Conservation (phyloP, 208 protist genomes). For the Leptomonas pyrrhocoris region DNA sequence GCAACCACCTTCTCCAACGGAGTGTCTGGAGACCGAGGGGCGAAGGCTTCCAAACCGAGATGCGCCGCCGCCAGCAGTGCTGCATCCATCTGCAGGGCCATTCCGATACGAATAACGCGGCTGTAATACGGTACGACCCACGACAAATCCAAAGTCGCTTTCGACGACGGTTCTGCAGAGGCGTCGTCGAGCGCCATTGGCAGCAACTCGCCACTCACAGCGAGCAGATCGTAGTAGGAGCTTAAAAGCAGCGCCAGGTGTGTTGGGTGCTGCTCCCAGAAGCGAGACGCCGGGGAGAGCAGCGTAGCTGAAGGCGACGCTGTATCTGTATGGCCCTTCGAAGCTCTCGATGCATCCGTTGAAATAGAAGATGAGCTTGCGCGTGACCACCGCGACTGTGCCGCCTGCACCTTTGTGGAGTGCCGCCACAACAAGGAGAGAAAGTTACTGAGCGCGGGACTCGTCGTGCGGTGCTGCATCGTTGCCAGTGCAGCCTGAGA, state of each 20-base stretch:
- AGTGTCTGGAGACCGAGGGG: conserved; percentile 17
- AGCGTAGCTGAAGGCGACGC: neutral
- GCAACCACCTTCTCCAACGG: conserved; percentile 17
- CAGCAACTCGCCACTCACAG: conserved; percentile 1
- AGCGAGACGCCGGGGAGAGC: neutral
- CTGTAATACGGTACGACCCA: conserved; percentile 26
- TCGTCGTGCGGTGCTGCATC: neutral
- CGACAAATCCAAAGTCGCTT: neutral
- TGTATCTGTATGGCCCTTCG: neutral
- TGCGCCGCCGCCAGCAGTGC: conserved; percentile 14
- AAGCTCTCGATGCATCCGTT: neutral
- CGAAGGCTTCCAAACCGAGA: conserved; percentile 17
- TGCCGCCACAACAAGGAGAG: neutral
- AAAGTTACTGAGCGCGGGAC: neutral
- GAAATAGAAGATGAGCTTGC: neutral
- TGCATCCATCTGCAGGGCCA: conserved; percentile 22
- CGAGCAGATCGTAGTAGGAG: conserved; percentile 2
- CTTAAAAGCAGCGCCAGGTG: neutral
- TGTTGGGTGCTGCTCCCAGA: conserved; percentile 11
- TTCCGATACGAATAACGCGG: conserved; percentile 23
- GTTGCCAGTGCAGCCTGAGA: neutral
- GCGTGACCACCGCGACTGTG: neutral
- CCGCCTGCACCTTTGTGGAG: neutral
- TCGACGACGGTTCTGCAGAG: neutral
- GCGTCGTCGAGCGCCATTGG: neutral